Conservation (phyloP, 805 yeast genomes). For the Candida boleticola region DNA sequence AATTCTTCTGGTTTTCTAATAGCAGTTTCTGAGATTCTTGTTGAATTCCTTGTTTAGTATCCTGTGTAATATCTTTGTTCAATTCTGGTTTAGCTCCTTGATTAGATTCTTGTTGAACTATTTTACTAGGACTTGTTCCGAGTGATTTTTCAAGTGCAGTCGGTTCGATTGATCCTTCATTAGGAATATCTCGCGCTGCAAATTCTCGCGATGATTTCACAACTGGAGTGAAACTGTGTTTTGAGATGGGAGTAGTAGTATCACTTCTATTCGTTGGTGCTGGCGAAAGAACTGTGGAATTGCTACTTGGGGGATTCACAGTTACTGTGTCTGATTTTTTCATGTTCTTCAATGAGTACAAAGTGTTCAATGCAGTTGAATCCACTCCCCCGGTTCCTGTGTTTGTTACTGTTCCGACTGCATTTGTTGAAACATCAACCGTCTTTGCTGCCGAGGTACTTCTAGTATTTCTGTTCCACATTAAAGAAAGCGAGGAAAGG, state of each 20-base stretch:
- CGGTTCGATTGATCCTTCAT: conserved; percentile 1
- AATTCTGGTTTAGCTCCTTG: no score
- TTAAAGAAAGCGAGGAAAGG: conserved; percentile 23
- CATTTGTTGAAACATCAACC: conserved; percentile 32
- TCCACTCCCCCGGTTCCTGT: conserved; percentile 16
- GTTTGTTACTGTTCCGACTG: conserved; percentile 33
- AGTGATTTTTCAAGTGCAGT: conserved; percentile 18
- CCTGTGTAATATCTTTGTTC: no score
- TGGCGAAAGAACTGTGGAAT: background rate
- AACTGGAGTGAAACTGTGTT: background rate
- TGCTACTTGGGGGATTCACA: background rate
- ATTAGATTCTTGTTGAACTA: background rate
- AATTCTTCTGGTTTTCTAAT: background rate
- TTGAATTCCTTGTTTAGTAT: no score
- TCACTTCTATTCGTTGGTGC: background rate
- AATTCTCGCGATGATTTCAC: background rate
- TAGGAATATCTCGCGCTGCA: background rate
- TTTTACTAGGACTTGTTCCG: conserved; percentile 1
- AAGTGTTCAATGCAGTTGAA: conserved; percentile 35
- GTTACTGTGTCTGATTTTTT: conserved; percentile 11
- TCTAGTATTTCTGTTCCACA: conserved; percentile 15
- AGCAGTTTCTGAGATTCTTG: background rate
- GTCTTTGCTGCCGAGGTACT: conserved; percentile 16
- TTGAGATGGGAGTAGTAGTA: background rate
- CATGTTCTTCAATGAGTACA: conserved; percentile 34